A percentile compares a stretch with the other conserved stretches of the same genome.
Evolutionary conservation across 768 basidiomycete species (phyloP).

Genomic region (Asterophora lycoperdoides): DNA sequence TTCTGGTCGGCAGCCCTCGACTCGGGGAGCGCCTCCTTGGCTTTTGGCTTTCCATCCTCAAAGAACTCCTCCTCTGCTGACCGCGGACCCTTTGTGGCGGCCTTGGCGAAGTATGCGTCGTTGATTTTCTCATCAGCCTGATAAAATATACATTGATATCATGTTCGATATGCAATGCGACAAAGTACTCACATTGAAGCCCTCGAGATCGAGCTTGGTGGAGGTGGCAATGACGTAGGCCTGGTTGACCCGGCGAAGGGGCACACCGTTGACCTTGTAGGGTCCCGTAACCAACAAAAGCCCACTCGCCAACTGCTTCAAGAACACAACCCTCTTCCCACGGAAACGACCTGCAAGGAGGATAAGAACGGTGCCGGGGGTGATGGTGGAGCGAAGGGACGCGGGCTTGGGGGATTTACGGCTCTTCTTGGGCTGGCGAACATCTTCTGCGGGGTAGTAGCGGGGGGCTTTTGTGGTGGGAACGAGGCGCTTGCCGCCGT

Average conservation of each 20-base stretch:
- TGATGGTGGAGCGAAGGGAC: conserved; percentile 81
- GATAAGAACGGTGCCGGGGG: conserved; percentile 92
- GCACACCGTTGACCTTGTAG: conserved; percentile 97
- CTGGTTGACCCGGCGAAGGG: conserved; percentile 96
- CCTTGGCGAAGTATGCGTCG: conserved; percentile 92
- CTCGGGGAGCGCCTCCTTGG: conserved; percentile 81
- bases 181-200: conserved; percentile 56
- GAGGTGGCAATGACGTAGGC: conserved; percentile 99
- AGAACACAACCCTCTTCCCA: conserved; percentile 96
- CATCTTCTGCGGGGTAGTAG: conserved; percentile 95
- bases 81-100: conserved; percentile 57
- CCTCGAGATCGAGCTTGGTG: conserved; percentile 81
- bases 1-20: conserved; percentile 91
- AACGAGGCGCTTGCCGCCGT: conserved; percentile 83
- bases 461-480: conserved; percentile 82
- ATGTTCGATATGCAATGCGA: neutral
- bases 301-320: conserved; percentile 93
- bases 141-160: neutral
- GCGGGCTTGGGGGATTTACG: conserved; percentile 82
- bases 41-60: conserved; percentile 86
- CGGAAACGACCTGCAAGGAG: conserved; percentile 96
- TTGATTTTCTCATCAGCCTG: conserved; percentile 88
- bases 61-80: conserved; percentile 99
- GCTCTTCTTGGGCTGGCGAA: conserved; percentile 85
- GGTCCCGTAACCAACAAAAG: conserved; percentile 95